Evolutionary conservation across 441 rosid genomes (phyloP).

Genomic region (Francoa sonchifolia): DNA sequence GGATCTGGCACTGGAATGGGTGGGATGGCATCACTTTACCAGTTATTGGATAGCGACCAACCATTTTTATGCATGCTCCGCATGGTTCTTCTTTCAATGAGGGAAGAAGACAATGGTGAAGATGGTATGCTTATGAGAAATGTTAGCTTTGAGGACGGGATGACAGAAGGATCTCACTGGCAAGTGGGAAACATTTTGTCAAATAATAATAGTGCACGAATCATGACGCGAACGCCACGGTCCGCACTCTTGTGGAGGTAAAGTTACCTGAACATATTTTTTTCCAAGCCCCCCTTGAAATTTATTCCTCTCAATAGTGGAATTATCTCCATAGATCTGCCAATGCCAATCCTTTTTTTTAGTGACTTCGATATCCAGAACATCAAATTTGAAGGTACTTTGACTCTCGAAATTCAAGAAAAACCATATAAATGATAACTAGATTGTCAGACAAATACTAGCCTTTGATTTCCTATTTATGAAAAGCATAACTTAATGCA

Average conservation of each 20-base stretch:
- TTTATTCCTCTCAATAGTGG: too few species aligned
- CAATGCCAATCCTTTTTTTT: too few species aligned
- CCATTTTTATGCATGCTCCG: conserved; percentile 99
- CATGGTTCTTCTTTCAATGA: conserved; percentile 96
- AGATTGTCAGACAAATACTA: too few species aligned
- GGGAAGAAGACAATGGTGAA: conserved; percentile 93
- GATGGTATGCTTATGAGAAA: conserved; percentile 66
- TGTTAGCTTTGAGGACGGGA: conserved; percentile 37
- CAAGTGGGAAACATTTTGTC: conserved; percentile 28
- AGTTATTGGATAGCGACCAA: conserved; percentile 95
- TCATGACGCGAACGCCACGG: conserved; percentile 56
- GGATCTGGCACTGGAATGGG: conserved; percentile 99
- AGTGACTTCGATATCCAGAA: too few species aligned
- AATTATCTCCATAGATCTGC: too few species aligned
- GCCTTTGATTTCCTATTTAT: too few species aligned
- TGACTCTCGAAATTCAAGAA: too few species aligned
- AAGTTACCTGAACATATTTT: conserved; percentile 2
- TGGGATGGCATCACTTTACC: conserved; percentile 97
- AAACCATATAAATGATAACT: too few species aligned
- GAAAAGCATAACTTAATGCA: too few species aligned
- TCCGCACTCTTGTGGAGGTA: conserved; percentile 99
- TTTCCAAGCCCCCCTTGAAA: conserved; percentile 2
- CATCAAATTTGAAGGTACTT: too few species aligned
- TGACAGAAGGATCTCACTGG: conserved; percentile 35
- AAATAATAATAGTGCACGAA: conserved; percentile 43